Percentiles rank a stretch among this genome's conserved stretches.
These are phyloP conservation scores for Fraxinus sp. DNA, from an alignment of 305 asterid species.

Conservation along the genomic window DNA sequence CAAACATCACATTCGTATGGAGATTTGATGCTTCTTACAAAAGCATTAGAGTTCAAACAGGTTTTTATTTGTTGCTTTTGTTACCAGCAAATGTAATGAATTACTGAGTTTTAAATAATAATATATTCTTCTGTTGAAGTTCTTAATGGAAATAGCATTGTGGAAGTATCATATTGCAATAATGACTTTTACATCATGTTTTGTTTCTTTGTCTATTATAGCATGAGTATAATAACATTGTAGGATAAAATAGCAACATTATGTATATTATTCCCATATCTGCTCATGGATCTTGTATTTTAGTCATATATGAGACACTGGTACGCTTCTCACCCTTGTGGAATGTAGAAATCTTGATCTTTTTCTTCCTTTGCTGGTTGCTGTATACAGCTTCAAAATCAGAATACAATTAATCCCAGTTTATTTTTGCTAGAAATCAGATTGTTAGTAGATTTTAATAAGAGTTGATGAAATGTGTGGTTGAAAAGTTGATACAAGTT, in stretches of 20 bases:
- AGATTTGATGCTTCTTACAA: slow-evolving; percentile 68
- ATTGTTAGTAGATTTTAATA: background rate
- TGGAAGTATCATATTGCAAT: background rate
- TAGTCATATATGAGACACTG: background rate
- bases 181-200: background rate
- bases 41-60: slow-evolving; percentile 77
- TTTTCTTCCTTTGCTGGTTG: background rate
- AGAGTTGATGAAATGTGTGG: background rate
- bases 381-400: background rate
- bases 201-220: background rate
- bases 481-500: background rate
- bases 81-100: slow-evolving; percentile 14
- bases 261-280: background rate
- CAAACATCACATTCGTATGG: slow-evolving; percentile 84
- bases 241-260: background rate
- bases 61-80: slow-evolving; percentile 34
- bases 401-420: background rate
- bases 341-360: background rate
- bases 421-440: background rate
- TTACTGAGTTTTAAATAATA: background rate
- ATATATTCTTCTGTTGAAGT: background rate
- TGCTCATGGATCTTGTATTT: background rate
- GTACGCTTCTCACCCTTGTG: background rate
- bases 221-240: background rate
- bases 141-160: background rate